Conservation (phyloP, 176 grass and related monocot species). For the Guadua angustifolia region DNA sequence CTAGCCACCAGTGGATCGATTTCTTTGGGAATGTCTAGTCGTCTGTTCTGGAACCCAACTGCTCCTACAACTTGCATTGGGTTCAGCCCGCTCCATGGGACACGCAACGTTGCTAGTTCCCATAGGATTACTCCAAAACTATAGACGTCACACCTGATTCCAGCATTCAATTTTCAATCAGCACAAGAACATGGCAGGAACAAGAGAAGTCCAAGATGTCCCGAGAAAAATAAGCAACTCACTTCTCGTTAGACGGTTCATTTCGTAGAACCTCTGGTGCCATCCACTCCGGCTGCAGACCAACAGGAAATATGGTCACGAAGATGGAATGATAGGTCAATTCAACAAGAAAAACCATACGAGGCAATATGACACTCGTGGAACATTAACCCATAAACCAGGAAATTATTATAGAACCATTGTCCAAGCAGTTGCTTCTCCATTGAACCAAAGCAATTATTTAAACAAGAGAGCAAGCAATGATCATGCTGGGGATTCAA, state of each 20-base stretch:
- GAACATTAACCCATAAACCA: slow-evolving; percentile 11
- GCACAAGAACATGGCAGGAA: slow-evolving; percentile 10
- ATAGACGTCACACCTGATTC: slow-evolving; percentile 88
- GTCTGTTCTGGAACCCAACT: slow-evolving; percentile 96
- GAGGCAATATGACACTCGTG: slow-evolving; percentile 3
- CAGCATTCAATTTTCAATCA: slow-evolving; percentile 35
- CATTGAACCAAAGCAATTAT: slow-evolving; percentile 8
- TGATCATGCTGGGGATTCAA: background rate
- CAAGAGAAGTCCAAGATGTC: slow-evolving; percentile 22
- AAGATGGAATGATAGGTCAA: background rate
- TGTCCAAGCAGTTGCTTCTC: background rate
- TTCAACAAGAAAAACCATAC: slow-evolving; percentile 34
- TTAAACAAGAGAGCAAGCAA: background rate
- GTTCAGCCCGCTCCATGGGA: slow-evolving; percentile 94
- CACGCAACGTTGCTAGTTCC: slow-evolving; percentile 87
- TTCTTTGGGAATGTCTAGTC: slow-evolving; percentile 82
- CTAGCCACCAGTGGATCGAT: slow-evolving; percentile 70
- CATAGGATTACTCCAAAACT: slow-evolving; percentile 99
- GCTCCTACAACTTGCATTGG: slow-evolving; percentile 98
- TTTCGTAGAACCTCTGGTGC: slow-evolving; percentile 95
- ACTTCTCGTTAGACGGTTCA: slow-evolving; percentile 95
- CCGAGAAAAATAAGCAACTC: slow-evolving; percentile 44
- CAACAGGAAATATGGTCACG: slow-evolving; percentile 40
- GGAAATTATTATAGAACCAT: background rate
- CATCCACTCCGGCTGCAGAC: slow-evolving; percentile 98